Evolutionary conservation across 352 stramenopile species (phyloP).

Genomic region (Globisporangium alternatum): DNA sequence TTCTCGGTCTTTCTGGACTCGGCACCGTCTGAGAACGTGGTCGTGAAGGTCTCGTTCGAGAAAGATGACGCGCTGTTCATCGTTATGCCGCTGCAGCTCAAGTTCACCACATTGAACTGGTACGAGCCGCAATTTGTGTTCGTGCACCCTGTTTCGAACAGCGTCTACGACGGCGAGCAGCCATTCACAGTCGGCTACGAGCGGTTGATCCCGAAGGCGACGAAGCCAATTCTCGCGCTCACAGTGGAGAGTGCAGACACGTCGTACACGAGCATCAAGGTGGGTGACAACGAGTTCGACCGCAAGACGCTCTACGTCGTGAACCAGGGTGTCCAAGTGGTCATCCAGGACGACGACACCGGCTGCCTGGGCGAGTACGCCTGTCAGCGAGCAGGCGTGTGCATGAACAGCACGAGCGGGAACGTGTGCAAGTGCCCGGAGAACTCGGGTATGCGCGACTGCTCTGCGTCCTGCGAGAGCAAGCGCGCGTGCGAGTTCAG

Average conservation of each 20-base stretch:
- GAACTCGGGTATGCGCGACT: constrained; percentile 62
- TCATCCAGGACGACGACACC: constrained; percentile 67
- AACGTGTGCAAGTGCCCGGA: constrained; percentile 45
- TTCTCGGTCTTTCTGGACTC: constrained; percentile 67
- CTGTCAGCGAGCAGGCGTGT: constrained; percentile 46
- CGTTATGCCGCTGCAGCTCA: constrained; percentile 36
- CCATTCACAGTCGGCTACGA: constrained; percentile 57
- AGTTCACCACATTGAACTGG: constrained; percentile 52
- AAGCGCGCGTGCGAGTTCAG: constrained; percentile 50
- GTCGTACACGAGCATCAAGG: constrained; percentile 38
- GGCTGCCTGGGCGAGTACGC: constrained; percentile 57
- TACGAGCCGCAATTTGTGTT: constrained; percentile 43
- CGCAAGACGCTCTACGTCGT: constrained; percentile 24
- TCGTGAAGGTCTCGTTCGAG: constrained; percentile 44
- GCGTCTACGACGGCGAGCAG: constrained; percentile 43
- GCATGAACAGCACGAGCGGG: constrained; percentile 20
- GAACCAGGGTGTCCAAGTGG: constrained; percentile 37
- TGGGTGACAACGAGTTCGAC: constrained; percentile 52
- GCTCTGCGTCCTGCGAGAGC: constrained; percentile 34
- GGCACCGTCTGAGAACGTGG: constrained; percentile 42
- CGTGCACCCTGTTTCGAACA: constrained; percentile 42
- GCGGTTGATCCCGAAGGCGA: constrained; percentile 45
- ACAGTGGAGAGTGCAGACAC: constrained; percentile 35
- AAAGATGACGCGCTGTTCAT: constrained; percentile 34
- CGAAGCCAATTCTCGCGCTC: constrained; percentile 43